Evolutionary conservation across 2,329 filamentous ascomycete genomes (phyloP).

Genomic region (Calycina herbarum): DNA sequence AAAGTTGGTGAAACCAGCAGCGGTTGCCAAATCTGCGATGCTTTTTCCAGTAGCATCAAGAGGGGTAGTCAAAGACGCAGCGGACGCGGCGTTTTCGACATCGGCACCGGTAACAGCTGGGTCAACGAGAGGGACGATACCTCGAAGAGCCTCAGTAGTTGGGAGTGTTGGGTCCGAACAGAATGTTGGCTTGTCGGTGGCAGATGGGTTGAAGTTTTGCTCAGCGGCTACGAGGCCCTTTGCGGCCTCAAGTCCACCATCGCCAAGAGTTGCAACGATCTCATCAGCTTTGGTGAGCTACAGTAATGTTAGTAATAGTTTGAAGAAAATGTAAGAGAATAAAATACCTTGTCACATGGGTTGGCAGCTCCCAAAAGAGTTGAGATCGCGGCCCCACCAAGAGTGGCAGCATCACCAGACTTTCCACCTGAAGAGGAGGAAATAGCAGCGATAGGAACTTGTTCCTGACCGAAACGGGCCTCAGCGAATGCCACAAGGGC

Average conservation of each 20-base stretch:
- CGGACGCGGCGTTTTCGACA: conserved; percentile 61
- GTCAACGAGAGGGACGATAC: conserved; percentile 67
- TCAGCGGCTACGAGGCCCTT: conserved; percentile 64
- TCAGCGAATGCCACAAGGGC: conserved; percentile 28
- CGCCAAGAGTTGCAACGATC: conserved; percentile 61
- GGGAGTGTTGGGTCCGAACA: conserved; percentile 65
- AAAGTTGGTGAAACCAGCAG: conserved; percentile 64
- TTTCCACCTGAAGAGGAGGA: conserved; percentile 53
- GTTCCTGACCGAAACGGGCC: conserved; percentile 62
- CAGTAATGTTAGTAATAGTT: conserved; percentile 19
- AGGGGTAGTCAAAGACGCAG: conserved; percentile 50
- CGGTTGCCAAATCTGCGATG: conserved; percentile 62
- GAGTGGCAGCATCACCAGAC: conserved; percentile 61
- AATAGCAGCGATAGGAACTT: conserved; percentile 54
- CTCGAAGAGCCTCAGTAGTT: conserved; percentile 59
- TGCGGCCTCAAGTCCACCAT: conserved; percentile 60
- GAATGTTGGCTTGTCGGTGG: conserved; percentile 57
- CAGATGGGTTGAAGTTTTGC: conserved; percentile 73
- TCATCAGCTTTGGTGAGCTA: conserved; percentile 63
- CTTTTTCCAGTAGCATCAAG: conserved; percentile 61
- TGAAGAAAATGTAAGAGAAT: too few species aligned
- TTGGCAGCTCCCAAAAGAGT: conserved; percentile 64
- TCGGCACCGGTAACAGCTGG: conserved; percentile 59
- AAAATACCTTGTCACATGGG: conserved; percentile 60
- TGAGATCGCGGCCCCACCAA: conserved; percentile 61